These are phyloP conservation scores for Arthrobotrys megalospora DNA, from an alignment of 2,329 filamentous ascomycete species.

Conservation along the genomic window DNA sequence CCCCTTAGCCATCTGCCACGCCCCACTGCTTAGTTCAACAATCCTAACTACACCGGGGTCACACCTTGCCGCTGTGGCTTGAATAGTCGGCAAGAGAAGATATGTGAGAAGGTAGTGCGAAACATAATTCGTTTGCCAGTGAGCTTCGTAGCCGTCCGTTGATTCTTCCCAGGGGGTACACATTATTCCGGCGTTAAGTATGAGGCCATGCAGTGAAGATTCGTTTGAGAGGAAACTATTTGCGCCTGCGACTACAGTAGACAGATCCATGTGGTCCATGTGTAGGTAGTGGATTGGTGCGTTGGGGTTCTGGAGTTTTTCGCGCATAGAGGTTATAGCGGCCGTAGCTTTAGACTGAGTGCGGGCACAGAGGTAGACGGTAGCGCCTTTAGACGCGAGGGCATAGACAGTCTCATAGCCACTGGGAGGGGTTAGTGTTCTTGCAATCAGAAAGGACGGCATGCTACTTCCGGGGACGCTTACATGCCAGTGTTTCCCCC, in stretches of 20 bases:
- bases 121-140: conserved; percentile 71
- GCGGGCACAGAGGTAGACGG: conserved; percentile 69
- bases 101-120: conserved; percentile 71
- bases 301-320: conserved; percentile 38
- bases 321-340: conserved; percentile 68
- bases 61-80: conserved; percentile 65
- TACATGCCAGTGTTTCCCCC: conserved; percentile 62
- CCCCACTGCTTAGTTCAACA: conserved; percentile 68
- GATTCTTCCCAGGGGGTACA: conserved; percentile 48
- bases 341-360: conserved; percentile 67
- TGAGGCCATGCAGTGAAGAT: conserved; percentile 62
- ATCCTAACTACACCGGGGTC: conserved; percentile 66
- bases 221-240: conserved; percentile 61
- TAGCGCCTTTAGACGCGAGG: conserved; percentile 66
- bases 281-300: conserved; percentile 61
- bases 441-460: not conserved
- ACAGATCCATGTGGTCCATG: conserved; percentile 63
- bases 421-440: conserved; percentile 8
- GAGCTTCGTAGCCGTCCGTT: conserved; percentile 65
- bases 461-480: not conserved
- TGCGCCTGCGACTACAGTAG: conserved; percentile 51
- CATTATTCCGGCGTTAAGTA: conserved; percentile 58
- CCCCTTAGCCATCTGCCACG: conserved; percentile 66
- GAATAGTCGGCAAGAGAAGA: conserved; percentile 69
- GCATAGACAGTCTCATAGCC: conserved; percentile 61